Evolutionary conservation across 2,329 filamentous ascomycete species (phyloP).

Genomic region (Calonectria hongkongensis): DNA sequence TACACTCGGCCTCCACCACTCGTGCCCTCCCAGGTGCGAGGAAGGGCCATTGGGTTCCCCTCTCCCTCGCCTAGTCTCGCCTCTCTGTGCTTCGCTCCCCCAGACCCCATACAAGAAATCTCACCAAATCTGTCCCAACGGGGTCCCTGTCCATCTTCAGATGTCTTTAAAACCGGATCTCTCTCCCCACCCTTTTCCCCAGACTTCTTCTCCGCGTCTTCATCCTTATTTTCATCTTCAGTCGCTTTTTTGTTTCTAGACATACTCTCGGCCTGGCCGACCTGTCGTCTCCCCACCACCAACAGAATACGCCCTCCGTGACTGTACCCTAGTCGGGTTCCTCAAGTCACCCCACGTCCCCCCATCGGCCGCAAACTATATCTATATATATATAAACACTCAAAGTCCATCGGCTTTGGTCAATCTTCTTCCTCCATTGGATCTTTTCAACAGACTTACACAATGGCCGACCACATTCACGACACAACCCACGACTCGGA

Average conservation of each 20-base stretch:
- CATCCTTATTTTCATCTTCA: conserved; percentile 31
- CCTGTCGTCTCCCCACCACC: conserved; percentile 24
- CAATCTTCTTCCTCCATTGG: conserved; percentile 20
- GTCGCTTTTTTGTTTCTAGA: neutral
- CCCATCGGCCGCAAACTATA: conserved; percentile 25
- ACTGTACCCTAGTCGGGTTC: conserved; percentile 32
- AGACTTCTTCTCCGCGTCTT: conserved; percentile 40
- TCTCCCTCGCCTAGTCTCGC: conserved; percentile 39
- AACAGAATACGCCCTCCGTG: conserved; percentile 26
- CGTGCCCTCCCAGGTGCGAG: conserved; percentile 30
- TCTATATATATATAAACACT: conserved; percentile 34
- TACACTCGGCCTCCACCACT: conserved; percentile 39
- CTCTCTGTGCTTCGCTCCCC: conserved; percentile 41
- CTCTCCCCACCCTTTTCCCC: conserved; percentile 46
- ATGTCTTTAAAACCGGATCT: conserved; percentile 51
- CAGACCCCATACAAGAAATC: conserved; percentile 39
- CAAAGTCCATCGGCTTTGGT: conserved; percentile 22
- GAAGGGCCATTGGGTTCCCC: conserved; percentile 36
- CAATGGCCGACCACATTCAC: conserved; percentile 51
- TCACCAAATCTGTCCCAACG: conserved; percentile 40
- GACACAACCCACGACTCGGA: conserved; percentile 51
- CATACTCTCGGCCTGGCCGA: conserved; percentile 15
- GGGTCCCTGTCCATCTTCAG: conserved; percentile 36
- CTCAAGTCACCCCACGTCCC: conserved; percentile 37
- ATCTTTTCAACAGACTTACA: conserved; percentile 21